phyloP scores from a whole-genome alignment of 257 asterid genomes.

The Gentiana macrophylla region DNA sequence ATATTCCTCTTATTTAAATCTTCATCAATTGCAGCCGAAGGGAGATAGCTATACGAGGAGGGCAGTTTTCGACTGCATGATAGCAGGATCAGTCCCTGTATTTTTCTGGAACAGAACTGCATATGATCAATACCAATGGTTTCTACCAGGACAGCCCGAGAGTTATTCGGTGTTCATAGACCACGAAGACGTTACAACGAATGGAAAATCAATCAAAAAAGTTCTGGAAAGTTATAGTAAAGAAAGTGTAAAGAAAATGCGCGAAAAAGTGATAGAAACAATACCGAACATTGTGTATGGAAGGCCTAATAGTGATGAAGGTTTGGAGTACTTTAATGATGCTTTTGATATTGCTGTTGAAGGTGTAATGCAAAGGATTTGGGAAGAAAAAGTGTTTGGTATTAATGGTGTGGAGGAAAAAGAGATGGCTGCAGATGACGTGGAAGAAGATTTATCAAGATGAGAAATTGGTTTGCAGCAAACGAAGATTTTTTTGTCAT shows the following conservation, averaged over 20 bases:
- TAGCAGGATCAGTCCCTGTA: constrained; percentile 78
- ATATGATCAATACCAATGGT: constrained; percentile 80
- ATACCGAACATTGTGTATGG: constrained; percentile 63
- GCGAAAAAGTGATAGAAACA: constrained; percentile 63
- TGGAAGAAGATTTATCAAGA: background rate
- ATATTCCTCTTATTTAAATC: too few species aligned
- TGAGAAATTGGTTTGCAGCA: background rate
- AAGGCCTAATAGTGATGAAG: constrained; percentile 36
- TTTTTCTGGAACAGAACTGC: constrained; percentile 58
- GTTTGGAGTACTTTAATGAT: constrained; percentile 43
- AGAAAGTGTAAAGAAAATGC: constrained; percentile 51
- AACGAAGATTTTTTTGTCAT: background rate
- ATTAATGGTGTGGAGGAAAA: background rate
- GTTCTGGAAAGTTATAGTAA: constrained; percentile 38
- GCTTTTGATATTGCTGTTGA: constrained; percentile 87
- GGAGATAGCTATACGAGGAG: constrained; percentile 62
- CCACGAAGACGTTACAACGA: constrained; percentile 43
- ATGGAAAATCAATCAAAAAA: constrained; percentile 47
- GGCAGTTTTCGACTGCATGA: constrained; percentile 73
- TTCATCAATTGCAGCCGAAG: constrained; percentile 35
- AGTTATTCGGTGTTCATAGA: constrained; percentile 79
- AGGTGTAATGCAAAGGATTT: constrained; percentile 65
- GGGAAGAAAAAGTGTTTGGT: constrained; percentile 38
- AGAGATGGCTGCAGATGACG: constrained; percentile 3
- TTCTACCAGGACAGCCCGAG: constrained; percentile 61